These are phyloP conservation scores for Hyaloscypha variabilis DNA, from an alignment of 495 filamentous ascomycete genomes.

Conservation along the genomic window DNA sequence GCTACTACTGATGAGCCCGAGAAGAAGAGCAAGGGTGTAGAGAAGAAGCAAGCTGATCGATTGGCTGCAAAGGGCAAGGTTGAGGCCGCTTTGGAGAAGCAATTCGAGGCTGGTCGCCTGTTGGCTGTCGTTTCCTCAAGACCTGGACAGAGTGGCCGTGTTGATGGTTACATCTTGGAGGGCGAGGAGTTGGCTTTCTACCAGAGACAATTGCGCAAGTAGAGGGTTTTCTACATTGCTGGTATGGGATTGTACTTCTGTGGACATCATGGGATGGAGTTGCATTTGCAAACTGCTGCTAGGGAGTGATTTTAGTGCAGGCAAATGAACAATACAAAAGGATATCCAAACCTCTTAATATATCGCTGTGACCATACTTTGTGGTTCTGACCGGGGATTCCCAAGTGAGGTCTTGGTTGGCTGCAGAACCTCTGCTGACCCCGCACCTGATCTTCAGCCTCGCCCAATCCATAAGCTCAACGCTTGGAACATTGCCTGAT, in stretches of 20 bases:
- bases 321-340: conserved; percentile 24
- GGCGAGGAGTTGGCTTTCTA: conserved; percentile 99
- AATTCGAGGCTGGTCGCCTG: conserved; percentile 98
- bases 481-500: background rate
- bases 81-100: conserved; percentile 87
- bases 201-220: conserved; percentile 97
- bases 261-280: conserved; percentile 34
- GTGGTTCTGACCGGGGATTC: background rate
- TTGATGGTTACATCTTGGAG: conserved; percentile 97
- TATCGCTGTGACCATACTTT: background rate
- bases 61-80: conserved; percentile 85
- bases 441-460: conserved; percentile 24
- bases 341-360: conserved; percentile 22
- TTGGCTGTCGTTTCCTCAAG: conserved; percentile 89
- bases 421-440: conserved; percentile 15
- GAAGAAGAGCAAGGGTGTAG: conserved; percentile 89
- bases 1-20: conserved; percentile 65
- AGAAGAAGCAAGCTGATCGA: conserved; percentile 93
- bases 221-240: conserved; percentile 47
- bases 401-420: background rate
- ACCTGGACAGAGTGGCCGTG: conserved; percentile 94
- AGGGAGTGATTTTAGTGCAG: conserved; percentile 11
- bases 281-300: conserved; percentile 29
- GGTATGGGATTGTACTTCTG: conserved; percentile 31
- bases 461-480: background rate